These are phyloP conservation scores for Adiantum capillusveneris DNA, from an alignment of 75 land plant species.

Conservation along the genomic window DNA sequence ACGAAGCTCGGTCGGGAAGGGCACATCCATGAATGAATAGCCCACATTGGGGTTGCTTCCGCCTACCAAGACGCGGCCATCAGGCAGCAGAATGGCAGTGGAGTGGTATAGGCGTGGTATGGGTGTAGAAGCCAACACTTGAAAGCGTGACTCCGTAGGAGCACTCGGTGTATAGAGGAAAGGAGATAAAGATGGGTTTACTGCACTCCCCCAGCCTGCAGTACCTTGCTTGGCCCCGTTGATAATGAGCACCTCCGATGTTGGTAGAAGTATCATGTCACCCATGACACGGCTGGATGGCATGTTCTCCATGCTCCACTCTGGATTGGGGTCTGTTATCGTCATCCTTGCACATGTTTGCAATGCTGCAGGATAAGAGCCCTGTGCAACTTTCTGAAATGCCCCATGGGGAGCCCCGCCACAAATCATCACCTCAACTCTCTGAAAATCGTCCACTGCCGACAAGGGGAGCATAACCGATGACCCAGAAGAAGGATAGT, in stretches of 20 bases:
- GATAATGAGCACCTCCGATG: slow-evolving; percentile 37
- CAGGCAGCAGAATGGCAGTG: slow-evolving; percentile 35
- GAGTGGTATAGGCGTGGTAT: slow-evolving; percentile 54
- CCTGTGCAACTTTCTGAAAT: background rate
- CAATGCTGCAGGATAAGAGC: slow-evolving; percentile 10
- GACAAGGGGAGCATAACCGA: slow-evolving; percentile 41
- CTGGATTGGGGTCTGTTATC: slow-evolving; percentile 23
- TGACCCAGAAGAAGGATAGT: slow-evolving; percentile 32
- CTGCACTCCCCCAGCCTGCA: slow-evolving; percentile 32
- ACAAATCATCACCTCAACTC: slow-evolving; percentile 35
- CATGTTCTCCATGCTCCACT: slow-evolving; percentile 49
- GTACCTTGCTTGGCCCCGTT: slow-evolving; percentile 45
- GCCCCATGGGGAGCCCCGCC: slow-evolving; percentile 27
- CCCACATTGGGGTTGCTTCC: slow-evolving; percentile 36
- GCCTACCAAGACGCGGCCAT: slow-evolving; percentile 44
- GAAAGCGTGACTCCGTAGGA: slow-evolving; percentile 1
- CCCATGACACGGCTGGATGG: slow-evolving; percentile 36
- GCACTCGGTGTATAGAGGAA: slow-evolving; percentile 18
- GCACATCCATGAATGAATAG: slow-evolving; percentile 18
- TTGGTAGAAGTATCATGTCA: slow-evolving; percentile 55
- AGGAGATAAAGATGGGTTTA: slow-evolving; percentile 25
- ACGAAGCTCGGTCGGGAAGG: slow-evolving; percentile 43
- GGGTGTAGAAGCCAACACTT: slow-evolving; percentile 8
- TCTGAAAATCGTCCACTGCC: slow-evolving; percentile 16
- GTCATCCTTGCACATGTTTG: slow-evolving; percentile 41